A percentile compares a stretch with the other conserved stretches of the same genome.
Evolutionary conservation across 2,329 filamentous ascomycete genomes (phyloP).

Genomic region (Colletotrichum sp.): DNA sequence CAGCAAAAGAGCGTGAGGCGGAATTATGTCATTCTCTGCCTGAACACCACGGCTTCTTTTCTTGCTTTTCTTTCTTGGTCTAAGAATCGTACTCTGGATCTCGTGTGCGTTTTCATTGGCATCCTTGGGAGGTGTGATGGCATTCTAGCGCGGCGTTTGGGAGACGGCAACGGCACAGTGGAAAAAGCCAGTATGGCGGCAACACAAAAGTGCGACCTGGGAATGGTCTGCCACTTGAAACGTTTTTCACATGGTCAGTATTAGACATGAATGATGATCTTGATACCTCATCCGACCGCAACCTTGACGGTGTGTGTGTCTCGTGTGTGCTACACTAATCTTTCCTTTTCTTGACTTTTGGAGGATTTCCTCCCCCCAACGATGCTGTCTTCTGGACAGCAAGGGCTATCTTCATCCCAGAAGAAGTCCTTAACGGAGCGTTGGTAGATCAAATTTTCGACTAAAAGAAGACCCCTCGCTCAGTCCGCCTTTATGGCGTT

Average conservation of each 20-base stretch:
- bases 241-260: slow-evolving; percentile 12
- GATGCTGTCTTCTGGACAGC: slow-evolving; percentile 79
- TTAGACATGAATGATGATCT: slow-evolving; percentile 24
- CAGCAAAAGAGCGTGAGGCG: slow-evolving; percentile 26
- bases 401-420: slow-evolving; percentile 72
- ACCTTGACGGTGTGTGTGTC: slow-evolving; percentile 4
- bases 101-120: background rate
- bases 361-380: slow-evolving; percentile 41
- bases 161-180: background rate
- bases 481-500: slow-evolving; percentile 28
- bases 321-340: background rate
- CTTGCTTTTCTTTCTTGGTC: background rate
- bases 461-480: slow-evolving; percentile 42
- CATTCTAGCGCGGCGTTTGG: slow-evolving; percentile 39
- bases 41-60: slow-evolving; percentile 3
- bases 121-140: slow-evolving; percentile 2
- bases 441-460: slow-evolving; percentile 65
- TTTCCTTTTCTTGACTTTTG: slow-evolving; percentile 13
- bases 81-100: background rate
- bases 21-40: slow-evolving; percentile 15
- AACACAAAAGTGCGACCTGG: slow-evolving; percentile 19
- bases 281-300: slow-evolving; percentile 22
- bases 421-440: slow-evolving; percentile 82
- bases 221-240: background rate
- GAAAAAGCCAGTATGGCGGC: slow-evolving; percentile 23